phyloP scores from a whole-genome alignment of 148 eudicot species.

The Fagopyrum homotropicum region DNA sequence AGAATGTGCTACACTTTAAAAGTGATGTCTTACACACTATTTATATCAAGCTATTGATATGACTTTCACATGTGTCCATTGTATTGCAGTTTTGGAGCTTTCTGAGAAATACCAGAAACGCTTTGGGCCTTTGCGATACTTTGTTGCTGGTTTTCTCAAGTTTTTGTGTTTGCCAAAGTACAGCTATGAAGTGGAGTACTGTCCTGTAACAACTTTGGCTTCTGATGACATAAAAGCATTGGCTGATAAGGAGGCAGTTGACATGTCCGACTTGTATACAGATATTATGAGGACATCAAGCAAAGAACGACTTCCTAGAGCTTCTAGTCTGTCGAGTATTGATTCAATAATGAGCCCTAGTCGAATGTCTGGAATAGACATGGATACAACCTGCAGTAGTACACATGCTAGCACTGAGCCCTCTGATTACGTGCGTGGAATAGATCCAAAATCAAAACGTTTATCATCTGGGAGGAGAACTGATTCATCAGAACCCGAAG shows the following conservation, averaged over 20 bases:
- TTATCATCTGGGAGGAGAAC: slow-evolving; percentile 76
- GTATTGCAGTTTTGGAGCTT: slow-evolving; percentile 82
- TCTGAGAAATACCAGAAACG: slow-evolving; percentile 94
- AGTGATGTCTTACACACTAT: not conserved
- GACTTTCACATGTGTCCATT: slow-evolving; percentile 3
- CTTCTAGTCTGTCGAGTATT: slow-evolving; percentile 89
- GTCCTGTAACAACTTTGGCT: slow-evolving; percentile 50
- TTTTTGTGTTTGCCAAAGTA: slow-evolving; percentile 90
- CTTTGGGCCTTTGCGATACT: slow-evolving; percentile 93
- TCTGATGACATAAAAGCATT: slow-evolving; percentile 39
- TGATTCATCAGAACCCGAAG: slow-evolving; percentile 71
- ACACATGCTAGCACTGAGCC: slow-evolving; percentile 78
- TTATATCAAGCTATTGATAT: not conserved
- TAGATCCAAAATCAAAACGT: slow-evolving; percentile 83
- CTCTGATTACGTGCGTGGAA: slow-evolving; percentile 86
- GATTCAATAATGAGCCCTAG: slow-evolving; percentile 95
- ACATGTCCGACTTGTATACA: slow-evolving; percentile 82
- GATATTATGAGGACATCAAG: slow-evolving; percentile 79
- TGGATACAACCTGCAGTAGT: slow-evolving; percentile 79
- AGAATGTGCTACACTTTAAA: not conserved
- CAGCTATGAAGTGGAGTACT: slow-evolving; percentile 78
- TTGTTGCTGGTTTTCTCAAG: slow-evolving; percentile 94
- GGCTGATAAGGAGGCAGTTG: slow-evolving; percentile 61
- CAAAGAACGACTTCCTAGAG: slow-evolving; percentile 80
- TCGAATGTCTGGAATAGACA: slow-evolving; percentile 62